Conservation (phyloP, 495 filamentous ascomycete species). For the Tetracladium setigerum region DNA sequence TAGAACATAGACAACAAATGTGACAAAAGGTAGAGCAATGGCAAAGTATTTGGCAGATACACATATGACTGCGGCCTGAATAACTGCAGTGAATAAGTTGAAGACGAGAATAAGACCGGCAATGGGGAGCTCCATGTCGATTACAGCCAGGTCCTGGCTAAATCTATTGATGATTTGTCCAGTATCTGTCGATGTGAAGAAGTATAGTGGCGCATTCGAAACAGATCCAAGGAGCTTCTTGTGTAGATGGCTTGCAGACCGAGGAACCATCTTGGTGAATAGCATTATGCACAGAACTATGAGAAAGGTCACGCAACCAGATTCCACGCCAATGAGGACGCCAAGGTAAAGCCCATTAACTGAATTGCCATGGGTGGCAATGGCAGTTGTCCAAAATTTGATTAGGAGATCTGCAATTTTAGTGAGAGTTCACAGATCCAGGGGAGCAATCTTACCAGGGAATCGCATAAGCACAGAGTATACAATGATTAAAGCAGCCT, state of each 20-base stretch:
- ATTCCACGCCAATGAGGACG: conserved; percentile 18
- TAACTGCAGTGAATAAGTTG: conserved; percentile 11
- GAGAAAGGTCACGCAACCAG: conserved; percentile 13
- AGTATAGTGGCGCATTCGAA: conserved; percentile 20
- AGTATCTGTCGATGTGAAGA: conserved; percentile 21
- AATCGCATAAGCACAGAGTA: conserved; percentile 1
- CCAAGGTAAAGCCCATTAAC: conserved; percentile 22
- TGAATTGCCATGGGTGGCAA: conserved; percentile 22
- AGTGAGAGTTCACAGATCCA: neutral
- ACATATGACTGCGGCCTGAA: conserved; percentile 10
- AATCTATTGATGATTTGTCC: conserved; percentile 23
- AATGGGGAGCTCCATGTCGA: conserved; percentile 7
- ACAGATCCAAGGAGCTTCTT: conserved; percentile 6
- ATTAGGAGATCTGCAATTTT: conserved; percentile 2
- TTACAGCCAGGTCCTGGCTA: conserved; percentile 14
- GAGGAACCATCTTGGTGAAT: conserved; percentile 10
- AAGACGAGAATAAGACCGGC: conserved; percentile 20
- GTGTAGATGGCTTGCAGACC: conserved; percentile 10
- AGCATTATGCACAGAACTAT: conserved; percentile 2
- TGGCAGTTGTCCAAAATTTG: conserved; percentile 5
- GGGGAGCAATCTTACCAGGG: conserved; percentile 2
- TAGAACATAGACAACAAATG: conserved; percentile 33
- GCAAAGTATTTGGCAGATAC: conserved; percentile 19
- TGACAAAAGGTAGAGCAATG: conserved; percentile 24
- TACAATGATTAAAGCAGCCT: neutral